phyloP scores from a whole-genome alignment of 345 rosid genomes.

The Heritiera fomes region DNA sequence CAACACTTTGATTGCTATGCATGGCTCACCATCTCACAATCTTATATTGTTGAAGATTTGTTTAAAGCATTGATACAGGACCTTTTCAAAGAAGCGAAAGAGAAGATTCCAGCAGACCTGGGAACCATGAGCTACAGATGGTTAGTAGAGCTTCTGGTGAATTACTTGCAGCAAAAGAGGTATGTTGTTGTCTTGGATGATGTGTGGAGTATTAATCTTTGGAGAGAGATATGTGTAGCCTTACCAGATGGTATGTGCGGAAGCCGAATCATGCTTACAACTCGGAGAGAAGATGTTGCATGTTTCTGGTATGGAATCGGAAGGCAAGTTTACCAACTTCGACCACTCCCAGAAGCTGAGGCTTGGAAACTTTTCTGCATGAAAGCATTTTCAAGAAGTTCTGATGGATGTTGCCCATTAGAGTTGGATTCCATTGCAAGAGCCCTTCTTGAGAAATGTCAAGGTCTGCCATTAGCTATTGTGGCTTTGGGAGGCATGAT shows the following conservation, averaged over 20 bases:
- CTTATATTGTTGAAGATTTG: too few relatives aligned
- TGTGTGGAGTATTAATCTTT: conserved; percentile 34
- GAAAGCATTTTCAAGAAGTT: conserved; percentile 33
- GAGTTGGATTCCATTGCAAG: too few relatives aligned
- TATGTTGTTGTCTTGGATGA: conserved; percentile 26
- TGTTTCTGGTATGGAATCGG: conserved; percentile 27
- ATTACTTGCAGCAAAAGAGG: not conserved
- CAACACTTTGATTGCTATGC: too few relatives aligned
- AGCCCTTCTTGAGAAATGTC: too few relatives aligned
- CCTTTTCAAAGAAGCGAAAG: too few relatives aligned
- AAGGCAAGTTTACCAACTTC: conserved; percentile 29
- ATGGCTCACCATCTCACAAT: too few relatives aligned
- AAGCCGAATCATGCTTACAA: conserved; percentile 38
- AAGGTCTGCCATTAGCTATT: too few relatives aligned
- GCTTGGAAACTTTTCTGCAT: conserved; percentile 43
- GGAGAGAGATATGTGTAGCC: conserved; percentile 35
- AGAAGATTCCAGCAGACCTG: conserved; percentile 3
- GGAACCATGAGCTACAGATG: not conserved
- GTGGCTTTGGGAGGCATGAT: conserved; percentile 39
- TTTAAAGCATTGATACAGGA: too few relatives aligned
- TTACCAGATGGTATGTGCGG: conserved; percentile 34
- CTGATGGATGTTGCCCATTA: too few relatives aligned
- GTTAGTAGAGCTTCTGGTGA: not conserved
- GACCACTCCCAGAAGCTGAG: conserved; percentile 26
- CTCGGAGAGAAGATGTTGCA: conserved; percentile 30